phyloP scores from a whole-genome alignment of 495 filamentous ascomycete species.

The Penicillium waksmanii region DNA sequence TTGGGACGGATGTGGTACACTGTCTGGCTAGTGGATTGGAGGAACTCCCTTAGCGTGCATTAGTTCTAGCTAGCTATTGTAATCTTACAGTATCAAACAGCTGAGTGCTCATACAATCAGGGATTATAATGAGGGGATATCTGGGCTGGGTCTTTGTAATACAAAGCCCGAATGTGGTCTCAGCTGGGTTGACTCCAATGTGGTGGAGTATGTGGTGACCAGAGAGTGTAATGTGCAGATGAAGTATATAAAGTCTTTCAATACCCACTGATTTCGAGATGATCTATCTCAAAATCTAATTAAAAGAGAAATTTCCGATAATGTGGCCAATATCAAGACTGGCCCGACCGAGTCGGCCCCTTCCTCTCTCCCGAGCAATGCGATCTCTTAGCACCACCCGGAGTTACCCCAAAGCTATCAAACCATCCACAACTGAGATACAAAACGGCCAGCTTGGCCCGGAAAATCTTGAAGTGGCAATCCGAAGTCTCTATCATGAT shows the following conservation, averaged over 20 bases:
- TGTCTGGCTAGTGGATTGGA: no score
- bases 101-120: no score
- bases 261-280: neutral
- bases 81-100: no score
- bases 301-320: neutral
- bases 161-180: no score
- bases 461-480: conserved; percentile 52
- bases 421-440: conserved; percentile 23
- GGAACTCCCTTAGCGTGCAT: no score
- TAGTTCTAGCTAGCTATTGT: no score
- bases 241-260: neutral
- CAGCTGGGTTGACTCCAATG: no score
- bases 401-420: conserved; percentile 22
- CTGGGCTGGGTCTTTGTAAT: no score
- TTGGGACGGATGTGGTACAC: neutral
- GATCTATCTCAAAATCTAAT: neutral
- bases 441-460: conserved; percentile 24
- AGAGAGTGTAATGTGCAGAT: neutral
- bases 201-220: no score
- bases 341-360: neutral
- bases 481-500: conserved; percentile 51
- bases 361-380: neutral
- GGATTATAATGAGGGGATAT: no score
- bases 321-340: neutral
- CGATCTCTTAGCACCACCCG: neutral